Percentiles rank a stretch among this genome's conserved stretches.
phyloP scores from a whole-genome alignment of 768 basidiomycete genomes.

The Clitopilus passeckerianus region DNA sequence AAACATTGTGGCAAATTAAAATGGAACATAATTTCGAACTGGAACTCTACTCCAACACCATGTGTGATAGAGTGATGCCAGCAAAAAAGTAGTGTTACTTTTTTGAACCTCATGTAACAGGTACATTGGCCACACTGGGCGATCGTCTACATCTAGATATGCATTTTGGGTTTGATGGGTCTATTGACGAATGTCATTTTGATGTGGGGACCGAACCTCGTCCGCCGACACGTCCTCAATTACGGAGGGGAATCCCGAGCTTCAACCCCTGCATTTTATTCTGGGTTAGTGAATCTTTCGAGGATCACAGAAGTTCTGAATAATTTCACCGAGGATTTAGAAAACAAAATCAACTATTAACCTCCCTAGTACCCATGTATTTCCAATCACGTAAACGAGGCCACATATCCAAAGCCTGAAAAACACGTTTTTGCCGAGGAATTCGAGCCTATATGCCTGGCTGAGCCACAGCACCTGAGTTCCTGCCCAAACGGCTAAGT shows the following conservation, averaged over 20 bases:
- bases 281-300: background rate
- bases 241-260: background rate
- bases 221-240: background rate
- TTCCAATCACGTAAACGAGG: constrained; percentile 66
- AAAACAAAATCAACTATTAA: constrained; percentile 36
- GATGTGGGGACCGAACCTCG: background rate
- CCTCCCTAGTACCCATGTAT: constrained; percentile 73
- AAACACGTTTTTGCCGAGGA: constrained; percentile 73
- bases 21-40: background rate
- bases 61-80: background rate
- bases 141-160: background rate
- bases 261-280: background rate
- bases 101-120: background rate
- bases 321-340: background rate
- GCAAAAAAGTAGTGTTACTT: background rate
- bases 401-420: constrained; percentile 75
- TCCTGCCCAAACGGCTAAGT: constrained; percentile 61
- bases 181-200: background rate
- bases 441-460: constrained; percentile 90
- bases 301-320: background rate
- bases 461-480: constrained; percentile 86
- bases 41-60: background rate
- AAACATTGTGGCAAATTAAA: background rate
- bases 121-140: background rate
- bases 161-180: background rate